Evolutionary conservation across 179 eudicot genomes (phyloP).

Genomic region (Amaranthus tricolor): DNA sequence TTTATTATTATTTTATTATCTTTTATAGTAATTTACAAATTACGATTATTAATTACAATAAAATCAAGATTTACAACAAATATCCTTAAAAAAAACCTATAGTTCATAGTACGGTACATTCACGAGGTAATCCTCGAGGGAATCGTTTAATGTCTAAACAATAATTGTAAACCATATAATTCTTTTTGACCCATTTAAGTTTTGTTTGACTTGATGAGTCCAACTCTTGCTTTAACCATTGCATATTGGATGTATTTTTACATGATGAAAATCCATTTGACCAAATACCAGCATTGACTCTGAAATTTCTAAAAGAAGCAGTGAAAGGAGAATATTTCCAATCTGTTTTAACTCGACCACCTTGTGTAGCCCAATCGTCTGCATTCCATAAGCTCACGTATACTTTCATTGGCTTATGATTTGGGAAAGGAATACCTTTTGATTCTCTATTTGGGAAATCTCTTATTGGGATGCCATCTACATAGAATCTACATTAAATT

Average conservation of each 20-base stretch:
- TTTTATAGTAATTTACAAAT: too few relatives aligned
- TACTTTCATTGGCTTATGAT: slow-evolving; percentile 7
- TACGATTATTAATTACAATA: background rate
- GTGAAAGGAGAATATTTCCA: slow-evolving; percentile 15
- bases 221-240: slow-evolving; percentile 9
- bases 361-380: slow-evolving; percentile 18
- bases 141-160: slow-evolving; percentile 14
- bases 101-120: slow-evolving; percentile 1
- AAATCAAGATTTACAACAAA: background rate
- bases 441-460: slow-evolving; percentile 9
- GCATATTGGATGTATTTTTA: background rate
- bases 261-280: slow-evolving; percentile 15
- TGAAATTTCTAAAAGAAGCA: background rate
- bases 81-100: background rate
- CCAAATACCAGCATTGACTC: slow-evolving; percentile 5
- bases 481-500: background rate
- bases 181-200: slow-evolving; percentile 12
- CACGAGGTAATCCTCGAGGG: slow-evolving; percentile 14
- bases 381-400: slow-evolving; percentile 13
- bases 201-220: slow-evolving; percentile 5
- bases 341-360: slow-evolving; percentile 14
- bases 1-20: too few relatives aligned
- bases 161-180: slow-evolving; percentile 19
- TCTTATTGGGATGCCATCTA: slow-evolving; percentile 10
- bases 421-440: slow-evolving; percentile 12